Base-by-base conservation (phyloP, 73 alveolate species). In the Paramecium octaurelia region DNA sequence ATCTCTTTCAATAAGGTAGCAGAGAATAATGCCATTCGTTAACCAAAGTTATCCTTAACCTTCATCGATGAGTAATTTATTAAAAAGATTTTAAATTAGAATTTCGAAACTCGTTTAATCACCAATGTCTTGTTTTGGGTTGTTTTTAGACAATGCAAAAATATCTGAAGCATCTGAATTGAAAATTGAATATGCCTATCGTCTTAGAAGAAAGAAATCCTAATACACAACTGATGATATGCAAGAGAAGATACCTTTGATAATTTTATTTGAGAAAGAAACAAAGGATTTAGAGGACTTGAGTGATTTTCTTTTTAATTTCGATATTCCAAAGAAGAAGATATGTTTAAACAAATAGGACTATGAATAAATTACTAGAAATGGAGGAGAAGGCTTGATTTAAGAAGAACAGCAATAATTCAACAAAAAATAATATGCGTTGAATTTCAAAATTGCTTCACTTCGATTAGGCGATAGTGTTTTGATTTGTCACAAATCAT, bases 401-500 rank as follows among this genome's bases (percentile, higher is more conserved):
- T 18, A 16, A 38, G 89, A 76, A 18, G 89, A 76, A 20, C 16
- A 76, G n/a, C 1, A 38, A 16, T n/a, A 21, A 76, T 34, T 18
- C 8, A 43, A 76, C 12, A 76, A 42, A 38, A 76, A 42, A 21
- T 76, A 24, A 76, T 76, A 40, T 76, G 89, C 71, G 8, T 42
- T 76, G 7, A 76, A 76, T 43, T 43, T 76, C 9, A 76, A 76
- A 29, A 76, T 76, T 1, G 89, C 89, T 1, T 18, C 89, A 20
- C 42, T 76, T n/a, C 14, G 89, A 40, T 40, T 76, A 18, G 89
- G 89, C 16, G 89, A 76, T 24, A 76, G 71, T 76, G 64, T 29
- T 6, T 21, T 76, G 27, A 76, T 76, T 21, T 76, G 89, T 76
- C 70, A 42, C 40, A 76, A 76, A 43, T 40, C 40, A 9, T 18